A percentile compares a stretch with the other conserved stretches of the same genome.
These are phyloP conservation scores for Gossypium australe DNA, from an alignment of 345 rosid species.

Conservation along the genomic window DNA sequence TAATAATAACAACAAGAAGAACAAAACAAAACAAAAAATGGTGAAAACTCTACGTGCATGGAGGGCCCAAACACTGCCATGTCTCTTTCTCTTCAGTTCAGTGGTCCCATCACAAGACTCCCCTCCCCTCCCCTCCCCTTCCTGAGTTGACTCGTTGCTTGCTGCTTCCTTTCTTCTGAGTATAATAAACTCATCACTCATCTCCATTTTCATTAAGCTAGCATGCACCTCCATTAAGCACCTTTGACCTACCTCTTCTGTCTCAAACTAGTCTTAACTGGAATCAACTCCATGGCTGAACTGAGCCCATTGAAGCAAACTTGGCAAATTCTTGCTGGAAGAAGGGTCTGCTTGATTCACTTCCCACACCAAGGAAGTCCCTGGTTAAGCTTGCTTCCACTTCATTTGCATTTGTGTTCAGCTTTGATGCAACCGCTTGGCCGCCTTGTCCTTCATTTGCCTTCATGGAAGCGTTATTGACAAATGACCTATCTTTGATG, in stretches of 20 bases:
- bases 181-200: not conserved
- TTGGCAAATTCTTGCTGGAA: slow-evolving; percentile 38
- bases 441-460: not conserved
- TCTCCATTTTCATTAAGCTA: not conserved
- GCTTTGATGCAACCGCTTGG: not conserved
- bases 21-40: not conserved
- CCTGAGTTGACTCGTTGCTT: slow-evolving; percentile 2
- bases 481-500: not conserved
- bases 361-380: slow-evolving; percentile 69
- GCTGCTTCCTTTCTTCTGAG: not conserved
- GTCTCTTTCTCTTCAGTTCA: not conserved
- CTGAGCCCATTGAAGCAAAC: slow-evolving; percentile 30
- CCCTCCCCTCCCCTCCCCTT: not conserved
- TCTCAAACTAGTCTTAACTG: not conserved
- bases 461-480: not conserved
- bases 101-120: slow-evolving; percentile 4
- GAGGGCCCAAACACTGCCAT: slow-evolving; percentile 15
- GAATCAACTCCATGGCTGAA: slow-evolving; percentile 16
- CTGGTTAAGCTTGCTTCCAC: slow-evolving; percentile 43
- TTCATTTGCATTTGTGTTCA: not conserved
- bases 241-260: not conserved
- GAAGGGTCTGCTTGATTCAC: slow-evolving; percentile 26
- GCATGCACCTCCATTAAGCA: not conserved
- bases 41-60: slow-evolving; percentile 16
- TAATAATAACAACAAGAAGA: not conserved